Base-by-base conservation (phyloP, 306 rosid species). In the Prunus padus region DNA sequence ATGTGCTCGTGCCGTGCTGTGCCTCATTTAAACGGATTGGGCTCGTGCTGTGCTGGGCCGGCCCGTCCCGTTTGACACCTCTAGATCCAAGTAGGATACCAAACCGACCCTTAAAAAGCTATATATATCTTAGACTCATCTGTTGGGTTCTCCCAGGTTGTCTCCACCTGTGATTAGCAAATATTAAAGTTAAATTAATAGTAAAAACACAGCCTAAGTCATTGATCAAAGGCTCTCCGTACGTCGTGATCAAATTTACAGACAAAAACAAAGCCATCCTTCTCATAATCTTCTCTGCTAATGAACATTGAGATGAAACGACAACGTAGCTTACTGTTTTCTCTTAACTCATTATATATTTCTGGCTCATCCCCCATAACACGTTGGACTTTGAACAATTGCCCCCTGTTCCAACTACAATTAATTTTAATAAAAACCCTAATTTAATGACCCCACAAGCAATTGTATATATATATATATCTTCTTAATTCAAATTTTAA, bases 401-500 rank as follows among this genome's bases (percentile, higher is more conserved):
- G 99, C 93, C 84, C 82, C 97, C 93, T 79, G 37, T 89, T 96
- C 97, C 88, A 87, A 89, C 98, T 85, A 88, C 98, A 92, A 30
- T 15, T 61, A 42, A 71, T 45, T 73, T 79, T 76, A 70, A 45
- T 68, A 44, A 65, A 63, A 63, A 65, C 8, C 20, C 50, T 37
- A 33, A 47, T 25, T 25, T 65, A 22, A 54, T 42, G 28, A 54
- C 60, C 44, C 42, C 28, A n/a, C 26, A 67, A 67, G 55, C 71
- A 6, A 10, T 64, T 64, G 44, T 31, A 31, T 62, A n/a, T 65
- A 8, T 16, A 22, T 12, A 22, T 20, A 9, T 33, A 23, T 71
- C 11, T 70, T 50, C 22, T 6, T 55, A 23, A 19, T 42, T 20
- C 1, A 33, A 73, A 50, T 33, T 45, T 57, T 22, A 60, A 15